These are phyloP conservation scores for Pseudogymnoascus pannorum DNA, from an alignment of 2,329 filamentous ascomycete genomes.

Conservation along the genomic window DNA sequence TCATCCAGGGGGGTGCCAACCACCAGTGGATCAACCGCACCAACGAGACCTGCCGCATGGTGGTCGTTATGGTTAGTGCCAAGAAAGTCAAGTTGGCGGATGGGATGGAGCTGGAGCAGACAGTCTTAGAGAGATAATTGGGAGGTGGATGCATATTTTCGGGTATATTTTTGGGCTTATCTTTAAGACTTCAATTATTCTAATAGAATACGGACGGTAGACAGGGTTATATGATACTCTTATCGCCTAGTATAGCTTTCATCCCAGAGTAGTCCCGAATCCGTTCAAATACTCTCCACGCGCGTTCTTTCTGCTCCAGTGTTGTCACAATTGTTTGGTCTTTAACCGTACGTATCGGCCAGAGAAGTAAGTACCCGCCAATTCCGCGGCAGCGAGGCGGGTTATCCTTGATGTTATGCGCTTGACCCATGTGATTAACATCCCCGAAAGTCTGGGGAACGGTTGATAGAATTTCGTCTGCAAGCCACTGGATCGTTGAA, in stretches of 20 bases:
- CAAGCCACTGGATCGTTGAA: constrained; percentile 25
- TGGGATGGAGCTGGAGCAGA: constrained; percentile 31
- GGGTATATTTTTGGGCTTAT: not conserved
- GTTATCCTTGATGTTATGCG: constrained; percentile 13
- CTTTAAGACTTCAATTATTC: not conserved
- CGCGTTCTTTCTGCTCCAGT: constrained; percentile 25
- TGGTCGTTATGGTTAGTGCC: constrained; percentile 35
- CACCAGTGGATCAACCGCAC: constrained; percentile 39
- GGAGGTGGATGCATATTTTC: not conserved
- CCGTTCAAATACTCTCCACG: constrained; percentile 28
- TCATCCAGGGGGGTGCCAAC: constrained; percentile 37
- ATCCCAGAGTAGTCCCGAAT: constrained; percentile 36
- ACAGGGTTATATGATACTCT: constrained; percentile 16
- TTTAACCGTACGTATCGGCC: constrained; percentile 34
- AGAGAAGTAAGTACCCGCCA: constrained; percentile 34
- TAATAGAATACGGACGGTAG: not conserved
- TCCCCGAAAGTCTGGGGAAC: constrained; percentile 34
- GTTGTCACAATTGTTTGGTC: constrained; percentile 18
- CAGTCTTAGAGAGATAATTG: constrained; percentile 12
- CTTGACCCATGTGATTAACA: constrained; percentile 24
- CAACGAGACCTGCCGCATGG: constrained; percentile 31
- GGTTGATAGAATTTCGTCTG: constrained; percentile 30
- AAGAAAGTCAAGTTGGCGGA: constrained; percentile 33
- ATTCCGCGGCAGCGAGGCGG: constrained; percentile 28
- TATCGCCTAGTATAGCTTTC: constrained; percentile 29